phyloP scores from a whole-genome alignment of 495 filamentous ascomycete species.

The Daldinia childiae region DNA sequence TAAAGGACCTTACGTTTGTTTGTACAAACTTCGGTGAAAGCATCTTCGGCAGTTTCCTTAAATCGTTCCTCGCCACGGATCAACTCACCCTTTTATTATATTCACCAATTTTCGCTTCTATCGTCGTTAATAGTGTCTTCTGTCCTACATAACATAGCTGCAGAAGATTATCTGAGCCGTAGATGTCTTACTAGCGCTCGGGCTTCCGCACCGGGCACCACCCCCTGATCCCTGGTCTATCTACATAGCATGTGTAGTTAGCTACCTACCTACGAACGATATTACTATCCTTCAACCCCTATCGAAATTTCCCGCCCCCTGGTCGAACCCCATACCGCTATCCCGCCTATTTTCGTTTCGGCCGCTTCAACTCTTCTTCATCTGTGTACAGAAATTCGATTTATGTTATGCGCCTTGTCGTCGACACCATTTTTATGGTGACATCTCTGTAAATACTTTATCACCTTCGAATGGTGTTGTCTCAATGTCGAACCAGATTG shows the following conservation, averaged over 20 bases:
- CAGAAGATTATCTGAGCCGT: slow-evolving; percentile 9
- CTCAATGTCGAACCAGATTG: slow-evolving; percentile 45
- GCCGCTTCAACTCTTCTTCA: slow-evolving; percentile 36
- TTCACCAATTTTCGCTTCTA: background rate
- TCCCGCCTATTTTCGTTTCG: slow-evolving; percentile 43
- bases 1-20: background rate
- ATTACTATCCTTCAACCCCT: slow-evolving; percentile 36
- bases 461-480: slow-evolving; percentile 33
- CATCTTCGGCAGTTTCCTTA: slow-evolving; percentile 4
- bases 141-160: background rate
- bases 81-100: background rate
- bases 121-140: slow-evolving; percentile 9
- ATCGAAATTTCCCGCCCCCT: slow-evolving; percentile 44
- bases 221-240: slow-evolving; percentile 36
- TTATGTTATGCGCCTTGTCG: slow-evolving; percentile 23
- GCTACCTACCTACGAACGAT: slow-evolving; percentile 19
- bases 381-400: slow-evolving; percentile 10
- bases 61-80: slow-evolving; percentile 1
- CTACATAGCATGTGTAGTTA: background rate
- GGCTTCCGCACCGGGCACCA: slow-evolving; percentile 29
- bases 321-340: slow-evolving; percentile 33
- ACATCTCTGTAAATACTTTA: slow-evolving; percentile 9
- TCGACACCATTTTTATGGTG: slow-evolving; percentile 12
- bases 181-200: slow-evolving; percentile 37
- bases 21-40: slow-evolving; percentile 3